These are phyloP conservation scores for Picea abies DNA, from an alignment of 83 land plant species.

Conservation along the genomic window DNA sequence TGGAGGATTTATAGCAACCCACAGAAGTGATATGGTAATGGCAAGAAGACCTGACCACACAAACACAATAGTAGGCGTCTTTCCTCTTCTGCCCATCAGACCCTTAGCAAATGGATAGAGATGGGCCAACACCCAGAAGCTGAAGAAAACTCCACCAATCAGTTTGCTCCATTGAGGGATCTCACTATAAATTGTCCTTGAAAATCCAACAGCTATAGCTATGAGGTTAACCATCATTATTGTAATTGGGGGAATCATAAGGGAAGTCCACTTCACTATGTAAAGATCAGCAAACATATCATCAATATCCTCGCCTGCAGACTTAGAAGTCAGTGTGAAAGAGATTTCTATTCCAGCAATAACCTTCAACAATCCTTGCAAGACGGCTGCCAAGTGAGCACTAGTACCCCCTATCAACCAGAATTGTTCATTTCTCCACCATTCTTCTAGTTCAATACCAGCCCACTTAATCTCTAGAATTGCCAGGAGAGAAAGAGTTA, in stretches of 20 bases:
- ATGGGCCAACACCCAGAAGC: constrained; percentile 85
- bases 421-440: constrained; percentile 88
- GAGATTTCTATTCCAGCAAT: constrained; percentile 78
- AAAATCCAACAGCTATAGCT: constrained; percentile 69
- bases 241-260: constrained; percentile 70
- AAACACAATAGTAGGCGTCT: constrained; percentile 73
- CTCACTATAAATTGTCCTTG: constrained; percentile 57
- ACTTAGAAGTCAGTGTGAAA: constrained; percentile 71
- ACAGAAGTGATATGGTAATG: constrained; percentile 75
- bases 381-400: constrained; percentile 83
- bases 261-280: constrained; percentile 79
- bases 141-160: constrained; percentile 78
- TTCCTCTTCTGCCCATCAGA: constrained; percentile 74
- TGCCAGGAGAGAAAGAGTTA: constrained; percentile 66
- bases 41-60: constrained; percentile 85
- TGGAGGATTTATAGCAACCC: constrained; percentile 71
- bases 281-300: constrained; percentile 83
- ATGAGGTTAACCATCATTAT: constrained; percentile 77
- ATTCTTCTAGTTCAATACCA: constrained; percentile 72
- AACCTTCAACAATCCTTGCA: constrained; percentile 77
- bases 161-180: constrained; percentile 73
- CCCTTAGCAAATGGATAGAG: constrained; percentile 85
- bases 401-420: constrained; percentile 85
- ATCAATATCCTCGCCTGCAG: constrained; percentile 46
- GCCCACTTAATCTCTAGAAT: constrained; percentile 81